Evolutionary conservation across 148 eudicot species (phyloP).

Genomic region (Amaranthus palmeri): DNA sequence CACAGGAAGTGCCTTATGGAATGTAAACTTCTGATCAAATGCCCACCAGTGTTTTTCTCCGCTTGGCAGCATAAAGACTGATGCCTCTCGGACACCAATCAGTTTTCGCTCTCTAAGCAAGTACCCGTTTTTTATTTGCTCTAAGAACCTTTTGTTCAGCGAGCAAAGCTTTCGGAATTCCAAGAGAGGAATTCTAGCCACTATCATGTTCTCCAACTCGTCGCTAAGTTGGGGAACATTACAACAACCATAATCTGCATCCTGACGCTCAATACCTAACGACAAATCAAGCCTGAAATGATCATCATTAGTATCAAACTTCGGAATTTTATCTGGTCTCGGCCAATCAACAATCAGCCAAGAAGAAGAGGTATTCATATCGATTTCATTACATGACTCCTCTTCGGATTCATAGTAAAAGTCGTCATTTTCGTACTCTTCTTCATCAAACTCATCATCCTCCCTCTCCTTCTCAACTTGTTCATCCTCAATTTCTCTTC

Average conservation of each 20-base stretch:
- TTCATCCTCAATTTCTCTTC: conserved; percentile 19
- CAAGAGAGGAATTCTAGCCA: conserved; percentile 28
- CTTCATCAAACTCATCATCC: conserved; percentile 18
- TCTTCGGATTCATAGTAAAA: neutral
- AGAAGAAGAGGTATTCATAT: conserved; percentile 7
- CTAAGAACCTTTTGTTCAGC: conserved; percentile 14
- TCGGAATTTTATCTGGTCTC: conserved; percentile 27
- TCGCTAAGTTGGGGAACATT: conserved; percentile 33
- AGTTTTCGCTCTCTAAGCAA: conserved; percentile 45
- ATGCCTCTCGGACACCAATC: conserved; percentile 37
- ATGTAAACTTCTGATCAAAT: conserved; percentile 38
- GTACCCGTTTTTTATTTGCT: conserved; percentile 41
- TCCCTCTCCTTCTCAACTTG: conserved; percentile 16
- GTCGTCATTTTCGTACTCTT: neutral
- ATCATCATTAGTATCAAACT: conserved; percentile 17
- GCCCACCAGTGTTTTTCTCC: conserved; percentile 49
- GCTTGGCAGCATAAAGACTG: conserved; percentile 49
- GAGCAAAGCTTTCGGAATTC: conserved; percentile 26
- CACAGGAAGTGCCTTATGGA: conserved; percentile 26
- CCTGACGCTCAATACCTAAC: conserved; percentile 34
- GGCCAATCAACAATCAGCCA: conserved; percentile 9
- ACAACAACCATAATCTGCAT: conserved; percentile 33
- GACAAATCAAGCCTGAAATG: conserved; percentile 14
- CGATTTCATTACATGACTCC: neutral
- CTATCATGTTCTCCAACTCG: conserved; percentile 37